Conservation (phyloP, 192 early-diverging fungal genomes). For the Podila verticillata region DNA sequence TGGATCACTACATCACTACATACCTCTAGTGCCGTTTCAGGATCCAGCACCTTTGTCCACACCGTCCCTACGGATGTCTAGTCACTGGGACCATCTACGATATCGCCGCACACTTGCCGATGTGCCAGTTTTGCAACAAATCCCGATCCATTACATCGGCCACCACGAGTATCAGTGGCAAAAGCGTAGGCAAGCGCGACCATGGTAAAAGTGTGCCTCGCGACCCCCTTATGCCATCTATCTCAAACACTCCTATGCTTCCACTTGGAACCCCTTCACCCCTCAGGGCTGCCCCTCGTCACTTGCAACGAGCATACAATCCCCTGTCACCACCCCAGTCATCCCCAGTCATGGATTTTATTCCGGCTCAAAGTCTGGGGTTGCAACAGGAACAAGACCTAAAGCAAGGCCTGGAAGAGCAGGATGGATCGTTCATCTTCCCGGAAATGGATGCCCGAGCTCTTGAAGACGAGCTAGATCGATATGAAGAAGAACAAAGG, state of each 20-base stretch:
- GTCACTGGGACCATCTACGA: no score
- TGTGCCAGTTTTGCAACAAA: no score
- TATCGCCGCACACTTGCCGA: no score
- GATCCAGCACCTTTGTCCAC: no score
- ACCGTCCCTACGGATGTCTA: no score
- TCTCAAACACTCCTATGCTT: neutral
- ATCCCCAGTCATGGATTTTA: neutral
- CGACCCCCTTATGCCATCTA: no score
- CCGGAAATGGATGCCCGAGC: neutral
- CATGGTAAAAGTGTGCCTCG: no score
- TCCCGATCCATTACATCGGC: no score
- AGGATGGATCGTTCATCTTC: neutral
- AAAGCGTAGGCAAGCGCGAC: no score
- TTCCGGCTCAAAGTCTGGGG: neutral
- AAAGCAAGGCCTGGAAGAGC: neutral
- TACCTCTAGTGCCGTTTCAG: no score
- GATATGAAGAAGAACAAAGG: neutral
- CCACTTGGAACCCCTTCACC: neutral
- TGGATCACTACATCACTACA: no score
- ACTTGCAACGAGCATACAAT: neutral
- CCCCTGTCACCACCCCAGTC: constrained; percentile 2
- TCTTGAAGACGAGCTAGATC: neutral
- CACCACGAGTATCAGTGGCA: no score
- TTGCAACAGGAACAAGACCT: neutral
- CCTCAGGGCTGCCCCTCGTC: neutral